Evolutionary conservation across 2,329 filamentous ascomycete species (phyloP).

Genomic region (Penicillium italicum): DNA sequence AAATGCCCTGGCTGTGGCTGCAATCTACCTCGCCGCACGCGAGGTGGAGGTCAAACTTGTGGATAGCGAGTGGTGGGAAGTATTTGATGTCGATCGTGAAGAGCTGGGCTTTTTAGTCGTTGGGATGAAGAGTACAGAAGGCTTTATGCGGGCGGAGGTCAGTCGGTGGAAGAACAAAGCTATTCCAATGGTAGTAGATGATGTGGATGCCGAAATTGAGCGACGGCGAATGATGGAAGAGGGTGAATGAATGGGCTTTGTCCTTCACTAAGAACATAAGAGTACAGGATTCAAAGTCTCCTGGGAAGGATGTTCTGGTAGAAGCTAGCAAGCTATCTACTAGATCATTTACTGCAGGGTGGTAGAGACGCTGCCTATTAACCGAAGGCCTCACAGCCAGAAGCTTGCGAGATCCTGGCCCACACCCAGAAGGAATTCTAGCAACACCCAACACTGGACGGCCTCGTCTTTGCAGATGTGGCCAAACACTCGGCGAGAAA

Average conservation of each 20-base stretch:
- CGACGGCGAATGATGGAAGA: constrained; percentile 45
- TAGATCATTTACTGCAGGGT: background rate
- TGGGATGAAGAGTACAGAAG: constrained; percentile 73
- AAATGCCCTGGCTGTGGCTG: constrained; percentile 75
- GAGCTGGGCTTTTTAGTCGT: constrained; percentile 91
- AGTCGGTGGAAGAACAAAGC: constrained; percentile 51
- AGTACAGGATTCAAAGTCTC: background rate
- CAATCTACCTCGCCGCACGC: constrained; percentile 82
- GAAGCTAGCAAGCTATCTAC: background rate
- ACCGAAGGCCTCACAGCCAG: background rate
- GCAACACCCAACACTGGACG: background rate
- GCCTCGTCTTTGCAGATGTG: background rate
- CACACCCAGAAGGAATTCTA: background rate
- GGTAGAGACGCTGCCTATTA: background rate
- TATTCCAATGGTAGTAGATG: constrained; percentile 58
- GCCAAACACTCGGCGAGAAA: background rate
- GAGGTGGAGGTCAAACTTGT: constrained; percentile 76
- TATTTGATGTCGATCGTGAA: constrained; percentile 93
- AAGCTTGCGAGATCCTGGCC: background rate
- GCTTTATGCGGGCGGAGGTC: constrained; percentile 61
- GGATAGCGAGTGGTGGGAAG: constrained; percentile 90
- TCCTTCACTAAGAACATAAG: background rate
- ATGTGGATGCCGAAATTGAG: constrained; percentile 59
- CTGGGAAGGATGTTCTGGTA: background rate
- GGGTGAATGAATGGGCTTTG: constrained; percentile 34